Base-by-base conservation (phyloP, 257 asterid genomes). In the Leonotis leonurus region DNA sequence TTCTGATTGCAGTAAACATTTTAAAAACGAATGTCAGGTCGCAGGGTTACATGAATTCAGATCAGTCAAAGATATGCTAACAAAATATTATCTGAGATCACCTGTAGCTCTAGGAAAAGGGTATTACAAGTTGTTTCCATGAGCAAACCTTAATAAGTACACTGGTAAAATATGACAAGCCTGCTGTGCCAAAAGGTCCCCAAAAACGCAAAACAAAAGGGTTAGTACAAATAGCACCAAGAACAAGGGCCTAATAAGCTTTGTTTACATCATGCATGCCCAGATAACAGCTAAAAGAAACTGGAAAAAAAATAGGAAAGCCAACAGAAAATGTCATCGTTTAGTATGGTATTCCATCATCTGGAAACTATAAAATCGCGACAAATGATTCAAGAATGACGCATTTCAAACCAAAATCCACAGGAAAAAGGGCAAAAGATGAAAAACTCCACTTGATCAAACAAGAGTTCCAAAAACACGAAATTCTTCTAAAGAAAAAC, bases 51-150 rank as follows among this genome's bases (percentile, higher is more conserved):
- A 3, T 1, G 43, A 35, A 24, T 27, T 25, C 16, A 18, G 14
- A 11, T 26, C 11, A 50, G 27, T 50, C 24, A 56, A 32, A 16
- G 25, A 56, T 6, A 16, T n/a, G 33, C 44, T 21, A 11, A 33
- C 51, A 54, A 33, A 67, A 30, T 2, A 36, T 22, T 32, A 44
- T 27, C 44, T 11, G 51, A 59, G 48, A 56, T 72, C 49, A 92
- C 97, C 97, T 92, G 87, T 41, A 92, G 79, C 80, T 92, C 95
- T 18, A 86, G 71, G 32, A 86, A 59, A 60, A 88, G 89, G 70
- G 90, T 78, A 53, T 69, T 78, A 73, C 96, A 86, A 14, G 88
- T 79, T 58, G 94, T 78, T 65, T 68, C 84, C 95, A 88, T 88
- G 58, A 59, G 73, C 68, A 65, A 67, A 62, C 43, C 67, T 60